phyloP scores from a whole-genome alignment of 305 asterid species.

The Striga hermonthica region DNA sequence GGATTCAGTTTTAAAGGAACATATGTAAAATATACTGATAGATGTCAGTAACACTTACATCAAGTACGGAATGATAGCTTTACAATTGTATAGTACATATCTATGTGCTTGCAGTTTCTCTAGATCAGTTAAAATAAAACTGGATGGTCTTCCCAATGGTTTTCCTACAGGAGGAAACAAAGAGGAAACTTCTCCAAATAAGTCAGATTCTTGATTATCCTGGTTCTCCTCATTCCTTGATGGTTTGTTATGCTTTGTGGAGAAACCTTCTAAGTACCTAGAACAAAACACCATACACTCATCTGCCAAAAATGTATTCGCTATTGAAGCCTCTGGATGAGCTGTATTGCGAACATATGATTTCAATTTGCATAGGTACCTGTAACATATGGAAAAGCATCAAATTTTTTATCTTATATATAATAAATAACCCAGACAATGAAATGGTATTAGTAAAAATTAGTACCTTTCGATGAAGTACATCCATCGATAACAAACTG shows the following conservation, averaged over 20 bases:
- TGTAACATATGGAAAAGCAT: not conserved
- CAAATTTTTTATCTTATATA: not conserved
- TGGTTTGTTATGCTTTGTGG: not conserved
- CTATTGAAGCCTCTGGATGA: not conserved
- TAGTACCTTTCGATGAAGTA: not conserved
- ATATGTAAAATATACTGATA: no score
- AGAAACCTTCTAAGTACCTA: not conserved
- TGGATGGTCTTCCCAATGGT: no score
- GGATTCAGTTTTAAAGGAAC: no score
- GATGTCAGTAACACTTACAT: no score
- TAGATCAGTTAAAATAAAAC: no score
- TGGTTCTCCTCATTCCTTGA: not conserved
- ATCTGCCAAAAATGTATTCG: not conserved
- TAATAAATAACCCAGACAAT: not conserved
- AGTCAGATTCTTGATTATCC: no score
- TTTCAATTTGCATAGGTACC: conserved; percentile 1
- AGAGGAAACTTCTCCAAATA: no score
- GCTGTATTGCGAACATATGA: not conserved
- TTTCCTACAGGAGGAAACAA: no score
- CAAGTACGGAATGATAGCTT: no score
- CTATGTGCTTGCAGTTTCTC: no score
- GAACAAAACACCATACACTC: conserved; percentile 23
- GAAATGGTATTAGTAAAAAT: not conserved
- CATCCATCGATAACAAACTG: conserved; percentile 8
- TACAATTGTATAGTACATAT: no score